These are phyloP conservation scores for Saksenaea vasiformis DNA, from an alignment of 371 early-diverging fungal genomes.

Conservation along the genomic window DNA sequence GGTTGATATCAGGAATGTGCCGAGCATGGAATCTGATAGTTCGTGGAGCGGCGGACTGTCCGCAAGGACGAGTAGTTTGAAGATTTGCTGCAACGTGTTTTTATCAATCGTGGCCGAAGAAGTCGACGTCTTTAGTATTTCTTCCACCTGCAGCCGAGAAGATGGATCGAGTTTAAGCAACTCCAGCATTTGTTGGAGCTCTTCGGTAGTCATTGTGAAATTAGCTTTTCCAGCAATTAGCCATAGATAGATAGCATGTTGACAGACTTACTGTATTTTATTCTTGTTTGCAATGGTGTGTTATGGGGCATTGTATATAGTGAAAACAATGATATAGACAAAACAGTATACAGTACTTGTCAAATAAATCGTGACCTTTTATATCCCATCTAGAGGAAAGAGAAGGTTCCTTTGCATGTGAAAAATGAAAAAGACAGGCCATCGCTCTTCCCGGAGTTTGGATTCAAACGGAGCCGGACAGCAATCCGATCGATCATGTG, in stretches of 20 bases:
- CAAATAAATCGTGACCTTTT: no score
- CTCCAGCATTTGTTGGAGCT: background rate
- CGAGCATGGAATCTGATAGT: background rate
- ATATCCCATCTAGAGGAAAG: background rate
- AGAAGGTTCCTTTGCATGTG: background rate
- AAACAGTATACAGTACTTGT: no score
- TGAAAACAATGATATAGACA: background rate
- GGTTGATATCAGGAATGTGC: background rate
- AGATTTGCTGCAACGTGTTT: background rate
- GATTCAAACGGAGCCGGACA: conserved; percentile 4
- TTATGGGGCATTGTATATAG: background rate
- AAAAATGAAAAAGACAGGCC: background rate
- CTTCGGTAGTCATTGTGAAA: background rate
- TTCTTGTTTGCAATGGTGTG: background rate
- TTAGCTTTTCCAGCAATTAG: background rate
- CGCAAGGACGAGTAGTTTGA: background rate
- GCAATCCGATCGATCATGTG: conserved; percentile 3
- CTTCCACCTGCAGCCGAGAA: background rate
- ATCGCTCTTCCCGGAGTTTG: background rate
- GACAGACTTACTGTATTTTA: background rate
- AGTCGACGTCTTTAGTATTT: background rate
- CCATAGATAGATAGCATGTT: no score
- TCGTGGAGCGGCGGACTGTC: background rate
- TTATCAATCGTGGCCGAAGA: background rate
- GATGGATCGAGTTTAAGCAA: background rate